A percentile compares a stretch with the other conserved stretches of the same genome.
Conservation (phyloP, 2,329 filamentous ascomycete species). For the Pseudogymnoascus sp. region DNA sequence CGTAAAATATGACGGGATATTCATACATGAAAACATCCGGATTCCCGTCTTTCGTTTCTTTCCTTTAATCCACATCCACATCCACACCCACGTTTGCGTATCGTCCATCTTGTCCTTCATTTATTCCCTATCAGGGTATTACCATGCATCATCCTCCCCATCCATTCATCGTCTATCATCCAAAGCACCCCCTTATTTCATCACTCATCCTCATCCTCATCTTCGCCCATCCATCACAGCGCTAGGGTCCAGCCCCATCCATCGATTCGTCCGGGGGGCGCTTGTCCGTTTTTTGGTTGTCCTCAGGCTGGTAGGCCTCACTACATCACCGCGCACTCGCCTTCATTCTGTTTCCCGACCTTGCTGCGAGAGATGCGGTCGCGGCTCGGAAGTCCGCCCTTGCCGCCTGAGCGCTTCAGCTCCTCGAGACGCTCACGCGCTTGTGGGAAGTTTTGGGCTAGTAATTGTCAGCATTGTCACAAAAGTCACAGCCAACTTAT, state of each 20-base stretch:
- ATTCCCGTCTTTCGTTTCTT: neutral
- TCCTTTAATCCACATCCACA: neutral
- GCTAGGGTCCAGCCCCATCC: neutral
- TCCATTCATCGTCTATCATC: neutral
- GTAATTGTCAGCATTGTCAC: conserved; percentile 13
- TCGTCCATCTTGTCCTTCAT: neutral
- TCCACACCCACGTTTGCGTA: neutral
- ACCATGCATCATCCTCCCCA: neutral
- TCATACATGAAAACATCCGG: neutral
- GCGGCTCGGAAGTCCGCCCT: conserved; percentile 56
- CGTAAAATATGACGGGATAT: neutral
- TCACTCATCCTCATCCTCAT: neutral
- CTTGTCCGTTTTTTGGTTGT: neutral
- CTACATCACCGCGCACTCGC: conserved; percentile 80
- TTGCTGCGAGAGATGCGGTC: conserved; percentile 76
- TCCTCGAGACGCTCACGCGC: conserved; percentile 89
- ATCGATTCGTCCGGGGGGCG: neutral
- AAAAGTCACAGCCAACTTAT: neutral
- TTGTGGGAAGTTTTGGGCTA: conserved; percentile 91
- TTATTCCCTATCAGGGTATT: neutral
- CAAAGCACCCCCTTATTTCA: neutral
- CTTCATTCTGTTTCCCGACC: conserved; percentile 75
- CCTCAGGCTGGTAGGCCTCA: neutral
- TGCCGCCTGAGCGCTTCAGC: conserved; percentile 70
- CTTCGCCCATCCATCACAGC: neutral